Percentiles rank a stretch among this genome's conserved stretches.
Conservation (phyloP, 2,329 filamentous ascomycete genomes). For the Camillea tinctor region DNA sequence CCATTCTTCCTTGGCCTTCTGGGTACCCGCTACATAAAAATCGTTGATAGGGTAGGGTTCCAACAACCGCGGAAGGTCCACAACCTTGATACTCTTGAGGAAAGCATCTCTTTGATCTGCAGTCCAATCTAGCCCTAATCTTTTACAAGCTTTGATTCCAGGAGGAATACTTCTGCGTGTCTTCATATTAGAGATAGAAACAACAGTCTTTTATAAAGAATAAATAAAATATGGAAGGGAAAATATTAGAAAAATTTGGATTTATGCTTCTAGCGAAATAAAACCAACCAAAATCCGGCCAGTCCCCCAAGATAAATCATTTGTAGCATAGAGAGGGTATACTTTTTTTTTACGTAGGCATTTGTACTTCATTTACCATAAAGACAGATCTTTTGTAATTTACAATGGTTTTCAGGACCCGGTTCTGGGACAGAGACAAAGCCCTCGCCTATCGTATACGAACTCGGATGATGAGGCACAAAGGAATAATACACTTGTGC, state of each 20-base stretch:
- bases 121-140: slow-evolving; percentile 12
- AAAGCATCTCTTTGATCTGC: slow-evolving; percentile 5
- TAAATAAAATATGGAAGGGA: background rate
- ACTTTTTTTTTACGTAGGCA: background rate
- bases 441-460: background rate
- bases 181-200: background rate
- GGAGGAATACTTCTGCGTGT: background rate
- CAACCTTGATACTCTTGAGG: slow-evolving; percentile 7
- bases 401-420: background rate
- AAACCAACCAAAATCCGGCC: too few species aligned
- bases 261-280: too few species aligned
- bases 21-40: slow-evolving; percentile 10
- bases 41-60: slow-evolving; percentile 11
- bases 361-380: background rate
- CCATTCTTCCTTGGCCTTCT: slow-evolving; percentile 11
- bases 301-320: too few species aligned
- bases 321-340: too few species aligned
- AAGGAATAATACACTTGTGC: background rate
- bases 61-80: slow-evolving; percentile 5
- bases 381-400: background rate
- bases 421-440: background rate
- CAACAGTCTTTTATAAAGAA: background rate
- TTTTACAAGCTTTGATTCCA: background rate
- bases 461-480: background rate
- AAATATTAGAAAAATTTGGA: background rate